Conservation (phyloP, 2,329 filamentous ascomycete species). For the Berkeleyomyces rouxiae region DNA sequence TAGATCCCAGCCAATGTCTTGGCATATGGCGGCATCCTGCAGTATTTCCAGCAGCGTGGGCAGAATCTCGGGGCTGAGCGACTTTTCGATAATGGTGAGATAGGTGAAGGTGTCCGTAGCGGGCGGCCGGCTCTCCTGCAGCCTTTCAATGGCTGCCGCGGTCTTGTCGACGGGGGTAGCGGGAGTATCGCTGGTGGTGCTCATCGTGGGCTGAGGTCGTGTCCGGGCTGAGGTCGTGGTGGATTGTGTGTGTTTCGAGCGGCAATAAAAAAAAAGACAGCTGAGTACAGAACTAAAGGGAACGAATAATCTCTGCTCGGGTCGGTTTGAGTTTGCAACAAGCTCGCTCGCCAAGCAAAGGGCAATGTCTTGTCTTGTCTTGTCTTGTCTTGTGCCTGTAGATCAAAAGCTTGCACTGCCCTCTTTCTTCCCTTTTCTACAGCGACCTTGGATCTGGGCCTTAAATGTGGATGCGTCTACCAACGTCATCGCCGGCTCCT, state of each 20-base stretch:
- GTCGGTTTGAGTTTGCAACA: constrained; percentile 15
- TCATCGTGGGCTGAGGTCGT: not conserved
- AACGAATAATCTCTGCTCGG: not conserved
- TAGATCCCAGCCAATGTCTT: constrained; percentile 71
- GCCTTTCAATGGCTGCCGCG: constrained; percentile 27
- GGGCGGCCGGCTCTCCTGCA: constrained; percentile 33
- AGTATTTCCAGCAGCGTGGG: constrained; percentile 52
- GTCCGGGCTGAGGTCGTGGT: not conserved
- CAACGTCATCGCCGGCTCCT: constrained; percentile 1
- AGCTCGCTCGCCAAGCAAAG: not conserved
- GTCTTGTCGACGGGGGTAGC: constrained; percentile 14
- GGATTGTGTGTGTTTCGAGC: not conserved
- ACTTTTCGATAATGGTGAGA: constrained; percentile 60
- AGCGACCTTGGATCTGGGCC: not conserved
- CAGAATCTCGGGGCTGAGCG: constrained; percentile 48
- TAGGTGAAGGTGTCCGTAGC: constrained; percentile 56
- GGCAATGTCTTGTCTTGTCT: not conserved
- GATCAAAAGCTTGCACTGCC: constrained; percentile 12
- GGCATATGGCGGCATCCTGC: constrained; percentile 50
- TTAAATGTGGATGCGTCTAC: not conserved
- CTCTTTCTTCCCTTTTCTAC: constrained; percentile 1
- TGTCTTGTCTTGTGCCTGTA: constrained; percentile 9
- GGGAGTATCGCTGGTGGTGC: not conserved
- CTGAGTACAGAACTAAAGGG: not conserved
- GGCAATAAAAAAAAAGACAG: not conserved